Conservation (phyloP, 192 early-diverging fungal genomes). For the Linnemannia hyalina region DNA sequence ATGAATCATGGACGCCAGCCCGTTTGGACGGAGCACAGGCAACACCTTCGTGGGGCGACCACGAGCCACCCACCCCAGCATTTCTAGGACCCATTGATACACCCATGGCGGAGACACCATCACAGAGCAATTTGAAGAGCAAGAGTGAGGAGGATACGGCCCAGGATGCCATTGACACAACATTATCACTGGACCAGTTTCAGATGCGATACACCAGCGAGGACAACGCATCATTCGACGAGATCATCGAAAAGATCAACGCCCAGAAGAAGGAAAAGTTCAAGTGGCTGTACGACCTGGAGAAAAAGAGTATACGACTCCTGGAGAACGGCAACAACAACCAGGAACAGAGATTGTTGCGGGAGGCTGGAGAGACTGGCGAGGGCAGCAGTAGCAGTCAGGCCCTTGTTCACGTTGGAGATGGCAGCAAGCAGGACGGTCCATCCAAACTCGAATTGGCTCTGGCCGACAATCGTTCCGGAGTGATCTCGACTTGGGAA, state of each 20-base stretch:
- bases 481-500: slow-evolving; percentile 66
- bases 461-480: slow-evolving; percentile 28
- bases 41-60: slow-evolving; percentile 33
- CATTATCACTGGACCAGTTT: slow-evolving; percentile 77
- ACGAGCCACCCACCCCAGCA: background rate
- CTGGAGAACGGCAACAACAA: slow-evolving; percentile 31
- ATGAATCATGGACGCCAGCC: slow-evolving; percentile 51
- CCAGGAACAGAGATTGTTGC: slow-evolving; percentile 30
- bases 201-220: slow-evolving; percentile 82
- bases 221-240: slow-evolving; percentile 85
- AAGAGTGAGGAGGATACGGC: background rate
- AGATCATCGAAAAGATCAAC: slow-evolving; percentile 73
- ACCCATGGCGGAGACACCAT: slow-evolving; percentile 38
- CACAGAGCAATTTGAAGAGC: slow-evolving; percentile 5
- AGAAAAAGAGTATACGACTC: slow-evolving; percentile 57
- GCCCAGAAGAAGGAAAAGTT: slow-evolving; percentile 69
- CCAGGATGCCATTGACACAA: slow-evolving; percentile 57
- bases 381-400: slow-evolving; percentile 2
- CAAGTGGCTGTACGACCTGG: slow-evolving; percentile 76
- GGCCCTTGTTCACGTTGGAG: slow-evolving; percentile 9
- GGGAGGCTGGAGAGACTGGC: slow-evolving; percentile 27
- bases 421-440: background rate
- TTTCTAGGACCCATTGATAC: slow-evolving; percentile 9
- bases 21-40: slow-evolving; percentile 24
- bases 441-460: slow-evolving; percentile 36